Percentiles rank a stretch among this genome's conserved stretches.
Conservation (phyloP, 176 grass and related monocot genomes). For the Oryza nivara region DNA sequence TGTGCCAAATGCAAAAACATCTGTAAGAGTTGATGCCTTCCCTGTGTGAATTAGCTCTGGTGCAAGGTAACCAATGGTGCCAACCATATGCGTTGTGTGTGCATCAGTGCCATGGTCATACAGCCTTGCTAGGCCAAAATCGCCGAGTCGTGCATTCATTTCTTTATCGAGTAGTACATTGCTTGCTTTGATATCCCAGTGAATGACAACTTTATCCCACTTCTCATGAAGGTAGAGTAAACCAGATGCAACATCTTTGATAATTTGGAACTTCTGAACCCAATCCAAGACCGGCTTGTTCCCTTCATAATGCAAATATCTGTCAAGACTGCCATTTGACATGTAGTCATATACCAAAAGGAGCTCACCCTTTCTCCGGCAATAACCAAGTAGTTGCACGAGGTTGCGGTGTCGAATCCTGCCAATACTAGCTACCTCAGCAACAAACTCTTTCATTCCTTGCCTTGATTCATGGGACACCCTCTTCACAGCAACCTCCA, state of each 20-base stretch:
- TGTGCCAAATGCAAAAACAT: constrained; percentile 29
- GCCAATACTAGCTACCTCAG: constrained; percentile 52
- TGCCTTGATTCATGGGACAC: constrained; percentile 52
- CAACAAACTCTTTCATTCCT: constrained; percentile 56
- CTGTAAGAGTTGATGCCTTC: constrained; percentile 46
- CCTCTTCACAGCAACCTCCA: constrained; percentile 57
- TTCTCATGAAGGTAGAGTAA: constrained; percentile 62
- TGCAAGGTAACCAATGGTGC: constrained; percentile 62
- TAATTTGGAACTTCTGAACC: constrained; percentile 45
- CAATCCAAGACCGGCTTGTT: constrained; percentile 32
- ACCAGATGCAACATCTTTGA: constrained; percentile 46
- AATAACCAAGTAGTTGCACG: constrained; percentile 55
- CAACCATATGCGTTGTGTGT: constrained; percentile 55
- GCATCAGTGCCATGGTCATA: constrained; percentile 55
- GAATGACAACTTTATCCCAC: constrained; percentile 65
- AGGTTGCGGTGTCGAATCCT: constrained; percentile 53
- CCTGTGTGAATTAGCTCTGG: constrained; percentile 53
- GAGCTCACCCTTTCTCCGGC: constrained; percentile 57
- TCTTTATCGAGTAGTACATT: constrained; percentile 60
- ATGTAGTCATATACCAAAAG: constrained; percentile 65
- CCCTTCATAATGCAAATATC: constrained; percentile 30
- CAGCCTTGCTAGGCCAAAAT: constrained; percentile 62
- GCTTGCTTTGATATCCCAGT: constrained; percentile 66
- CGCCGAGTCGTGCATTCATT: constrained; percentile 54
- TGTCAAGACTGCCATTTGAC: constrained; percentile 57